phyloP scores from a whole-genome alignment of 257 asterid genomes.

The Rauvolfia tetraphylla region DNA sequence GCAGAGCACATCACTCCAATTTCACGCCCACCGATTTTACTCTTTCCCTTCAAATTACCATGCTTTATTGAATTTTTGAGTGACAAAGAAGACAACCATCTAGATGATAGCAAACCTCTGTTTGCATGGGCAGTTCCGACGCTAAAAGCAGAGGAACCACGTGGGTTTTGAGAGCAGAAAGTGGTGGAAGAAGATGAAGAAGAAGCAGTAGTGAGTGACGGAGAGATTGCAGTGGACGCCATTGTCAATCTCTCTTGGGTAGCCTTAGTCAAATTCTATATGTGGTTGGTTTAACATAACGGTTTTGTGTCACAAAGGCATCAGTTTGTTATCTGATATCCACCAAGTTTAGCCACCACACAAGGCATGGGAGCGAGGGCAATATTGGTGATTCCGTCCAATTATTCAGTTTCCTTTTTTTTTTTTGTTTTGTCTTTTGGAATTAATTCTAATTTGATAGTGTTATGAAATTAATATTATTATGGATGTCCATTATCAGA shows the following conservation, averaged over 20 bases:
- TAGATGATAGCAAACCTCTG: neutral
- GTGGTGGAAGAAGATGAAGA: constrained; percentile 15
- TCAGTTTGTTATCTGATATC: constrained; percentile 3
- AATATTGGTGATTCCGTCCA: too few relatives aligned
- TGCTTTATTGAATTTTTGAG: neutral
- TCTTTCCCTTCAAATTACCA: constrained; percentile 3
- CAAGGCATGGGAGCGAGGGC: neutral
- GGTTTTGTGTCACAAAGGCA: constrained; percentile 8
- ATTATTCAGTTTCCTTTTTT: too few relatives aligned
- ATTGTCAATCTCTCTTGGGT: constrained; percentile 9
- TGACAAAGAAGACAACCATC: constrained; percentile 9
- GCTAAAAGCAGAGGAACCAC: constrained; percentile 2
- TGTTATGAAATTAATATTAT: too few relatives aligned
- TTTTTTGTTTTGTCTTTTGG: too few relatives aligned
- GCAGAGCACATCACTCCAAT: constrained; percentile 31
- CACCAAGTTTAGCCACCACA: constrained; percentile 5
- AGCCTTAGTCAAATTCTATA: neutral
- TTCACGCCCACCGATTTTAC: neutral
- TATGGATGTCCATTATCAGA: too few relatives aligned
- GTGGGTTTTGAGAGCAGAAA: constrained; percentile 17
- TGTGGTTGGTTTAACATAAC: constrained; percentile 27
- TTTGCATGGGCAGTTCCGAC: constrained; percentile 12
- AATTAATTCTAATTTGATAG: too few relatives aligned
- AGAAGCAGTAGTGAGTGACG: constrained; percentile 1
- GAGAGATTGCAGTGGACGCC: constrained; percentile 32